A percentile compares a stretch with the other conserved stretches of the same genome.
These are phyloP conservation scores for Gossypium mustelinum DNA, from an alignment of 345 rosid species.

Conservation along the genomic window DNA sequence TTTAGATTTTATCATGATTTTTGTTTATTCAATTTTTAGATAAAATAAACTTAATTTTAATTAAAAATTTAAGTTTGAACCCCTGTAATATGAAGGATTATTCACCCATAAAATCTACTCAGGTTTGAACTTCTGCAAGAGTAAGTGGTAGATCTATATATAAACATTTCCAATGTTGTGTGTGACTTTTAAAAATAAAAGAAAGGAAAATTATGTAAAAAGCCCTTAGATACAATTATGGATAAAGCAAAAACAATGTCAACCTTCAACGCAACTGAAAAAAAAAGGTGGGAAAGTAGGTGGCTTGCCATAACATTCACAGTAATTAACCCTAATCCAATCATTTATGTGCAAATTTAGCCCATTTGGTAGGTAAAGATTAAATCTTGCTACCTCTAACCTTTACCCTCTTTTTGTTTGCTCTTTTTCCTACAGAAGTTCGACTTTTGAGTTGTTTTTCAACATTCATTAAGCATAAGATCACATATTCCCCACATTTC, in stretches of 20 bases:
- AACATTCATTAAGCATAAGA: slow-evolving; percentile 5
- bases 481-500: neutral
- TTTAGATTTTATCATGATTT: too few species aligned
- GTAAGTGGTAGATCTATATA: too few species aligned
- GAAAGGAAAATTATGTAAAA: too few species aligned
- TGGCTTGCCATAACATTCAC: slow-evolving; percentile 12
- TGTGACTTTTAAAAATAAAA: too few species aligned
- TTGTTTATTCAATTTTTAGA: too few species aligned
- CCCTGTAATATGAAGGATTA: too few species aligned
- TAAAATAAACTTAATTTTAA: too few species aligned
- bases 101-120: too few species aligned
- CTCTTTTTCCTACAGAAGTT: slow-evolving; percentile 18
- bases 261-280: neutral
- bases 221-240: too few species aligned
- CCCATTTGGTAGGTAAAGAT: slow-evolving; percentile 13
- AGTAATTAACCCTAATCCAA: slow-evolving; percentile 20
- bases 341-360: slow-evolving; percentile 19
- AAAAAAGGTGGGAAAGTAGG: neutral
- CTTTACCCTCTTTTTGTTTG: slow-evolving; percentile 6
- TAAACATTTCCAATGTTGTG: fast-evolving
- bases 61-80: too few species aligned
- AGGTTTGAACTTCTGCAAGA: too few species aligned
- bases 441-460: slow-evolving; percentile 42
- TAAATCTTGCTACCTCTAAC: neutral
- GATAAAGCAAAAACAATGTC: neutral